A percentile compares a stretch with the other conserved stretches of the same genome.
Evolutionary conservation across 176 grass and related monocot genomes (phyloP).

Genomic region (Thalia dealbata): DNA sequence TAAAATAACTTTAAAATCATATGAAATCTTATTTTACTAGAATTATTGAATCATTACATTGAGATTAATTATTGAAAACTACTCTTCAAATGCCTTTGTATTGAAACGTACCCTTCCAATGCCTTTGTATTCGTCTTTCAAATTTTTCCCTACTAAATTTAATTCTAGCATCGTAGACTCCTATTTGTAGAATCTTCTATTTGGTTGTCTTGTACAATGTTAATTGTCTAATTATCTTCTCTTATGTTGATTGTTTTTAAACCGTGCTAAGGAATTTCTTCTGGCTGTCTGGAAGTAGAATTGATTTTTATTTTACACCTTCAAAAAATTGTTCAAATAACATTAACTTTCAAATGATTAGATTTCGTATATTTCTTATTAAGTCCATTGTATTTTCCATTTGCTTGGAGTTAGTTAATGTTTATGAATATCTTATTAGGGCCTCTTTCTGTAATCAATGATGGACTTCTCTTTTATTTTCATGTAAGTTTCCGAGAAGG

Average conservation of each 20-base stretch:
- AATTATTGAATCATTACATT: not conserved
- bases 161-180: too few relatives aligned
- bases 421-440: too few relatives aligned
- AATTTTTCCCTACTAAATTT: too few relatives aligned
- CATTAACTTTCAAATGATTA: not conserved
- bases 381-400: not conserved
- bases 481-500: slow-evolving; percentile 59
- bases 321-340: not conserved
- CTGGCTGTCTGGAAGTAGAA: not conserved
- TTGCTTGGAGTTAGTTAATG: not conserved
- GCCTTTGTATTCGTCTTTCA: too few relatives aligned
- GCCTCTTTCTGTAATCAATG: not conserved
- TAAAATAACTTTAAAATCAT: not conserved
- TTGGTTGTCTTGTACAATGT: too few relatives aligned
- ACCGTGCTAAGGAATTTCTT: too few relatives aligned
- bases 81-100: not conserved
- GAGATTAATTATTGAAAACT: not conserved
- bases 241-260: too few relatives aligned
- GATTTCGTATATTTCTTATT: not conserved
- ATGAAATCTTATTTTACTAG: not conserved
- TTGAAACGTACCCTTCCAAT: not conserved
- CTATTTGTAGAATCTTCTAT: too few relatives aligned
- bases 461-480: slow-evolving; percentile 14
- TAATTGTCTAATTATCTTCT: too few relatives aligned
- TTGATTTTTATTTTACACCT: not conserved